Evolutionary conservation across 2,329 filamentous ascomycete genomes (phyloP).

Genomic region (Talaromyces sp.): DNA sequence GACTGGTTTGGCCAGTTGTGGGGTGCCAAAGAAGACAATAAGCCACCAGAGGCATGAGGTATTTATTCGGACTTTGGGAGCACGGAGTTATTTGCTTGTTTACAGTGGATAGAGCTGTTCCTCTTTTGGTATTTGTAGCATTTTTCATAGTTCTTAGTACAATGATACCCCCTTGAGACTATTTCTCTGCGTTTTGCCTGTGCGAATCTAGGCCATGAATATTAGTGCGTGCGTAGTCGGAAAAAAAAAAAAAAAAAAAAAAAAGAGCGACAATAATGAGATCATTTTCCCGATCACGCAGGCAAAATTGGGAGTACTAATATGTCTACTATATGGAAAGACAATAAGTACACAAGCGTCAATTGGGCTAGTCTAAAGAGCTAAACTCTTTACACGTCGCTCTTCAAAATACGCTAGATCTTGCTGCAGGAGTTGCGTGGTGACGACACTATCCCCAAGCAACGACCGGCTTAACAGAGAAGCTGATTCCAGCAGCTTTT

Average conservation of each 20-base stretch:
- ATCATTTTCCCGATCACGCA: too few species aligned
- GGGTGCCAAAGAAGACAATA: constrained; percentile 6
- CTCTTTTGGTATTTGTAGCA: not conserved
- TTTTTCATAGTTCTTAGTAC: not conserved
- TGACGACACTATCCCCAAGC: not conserved
- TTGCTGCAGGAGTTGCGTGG: not conserved
- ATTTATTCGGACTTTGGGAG: not conserved
- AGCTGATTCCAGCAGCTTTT: not conserved
- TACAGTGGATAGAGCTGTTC: not conserved
- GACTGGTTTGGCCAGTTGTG: constrained; percentile 12
- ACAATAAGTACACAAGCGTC: too few species aligned
- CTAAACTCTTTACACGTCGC: not conserved
- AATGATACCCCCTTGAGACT: not conserved
- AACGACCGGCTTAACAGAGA: not conserved
- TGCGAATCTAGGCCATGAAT: too few species aligned
- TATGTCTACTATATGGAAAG: too few species aligned
- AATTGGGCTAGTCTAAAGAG: too few species aligned
- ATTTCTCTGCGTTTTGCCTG: too few species aligned
- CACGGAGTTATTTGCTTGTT: not conserved
- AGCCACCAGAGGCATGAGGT: not conserved
- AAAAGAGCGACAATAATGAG: too few species aligned
- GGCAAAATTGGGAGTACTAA: too few species aligned
- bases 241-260: too few species aligned
- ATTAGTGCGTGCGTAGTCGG: too few species aligned
- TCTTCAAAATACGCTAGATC: not conserved